Evolutionary conservation across 768 basidiomycete species (phyloP), one percentile per base, ranked within the genome.

Genomic region (Postia placenta): DNA sequence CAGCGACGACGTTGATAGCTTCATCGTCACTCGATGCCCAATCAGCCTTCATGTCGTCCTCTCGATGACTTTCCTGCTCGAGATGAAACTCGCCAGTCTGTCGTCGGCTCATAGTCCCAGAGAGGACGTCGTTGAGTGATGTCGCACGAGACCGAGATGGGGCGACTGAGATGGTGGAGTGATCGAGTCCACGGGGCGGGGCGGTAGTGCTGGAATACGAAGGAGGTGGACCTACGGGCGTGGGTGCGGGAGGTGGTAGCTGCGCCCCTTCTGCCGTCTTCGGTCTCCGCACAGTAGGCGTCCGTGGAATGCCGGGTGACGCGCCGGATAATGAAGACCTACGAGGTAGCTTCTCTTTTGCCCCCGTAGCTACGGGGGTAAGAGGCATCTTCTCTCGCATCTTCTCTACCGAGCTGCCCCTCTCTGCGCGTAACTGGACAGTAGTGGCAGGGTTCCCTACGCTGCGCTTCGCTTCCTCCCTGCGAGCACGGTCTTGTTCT

Each of bases 21-120:
- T 92, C 90, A 47, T 92, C 90, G 53, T 92, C 90, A 56, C 88
- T 91, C 4, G 78, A 80, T 11, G 57, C 63, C 90, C 92, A 89
- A 58, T 93, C 78, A 48, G 65, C 75, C 48, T 79, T 63, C 52
- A 69, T 61, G 60, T 74, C 72, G 2, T 55, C 40, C 43, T 55
- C 50, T 11, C 53, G 55, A 42, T 65, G 66, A 12, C 53, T 40
- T 42, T 56, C 49, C 15, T 61, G 58, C 14, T 60, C 58, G 26
- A 69, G 63, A 14, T 42, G 44, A 24, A 51, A 42, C 15, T 55
- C 54, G 45, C 64, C 58, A 37, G 67, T 55, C 37, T 63, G 55
- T 33, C 73, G 67, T 49, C 73, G 58, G 53, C 62, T 58, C 33
- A 70, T 61, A 42, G 74, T 68, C 36, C 75, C 69, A 26, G 76